These are phyloP conservation scores for Verticillium tricorpus DNA, from an alignment of 2,329 filamentous ascomycete species.

Conservation along the genomic window DNA sequence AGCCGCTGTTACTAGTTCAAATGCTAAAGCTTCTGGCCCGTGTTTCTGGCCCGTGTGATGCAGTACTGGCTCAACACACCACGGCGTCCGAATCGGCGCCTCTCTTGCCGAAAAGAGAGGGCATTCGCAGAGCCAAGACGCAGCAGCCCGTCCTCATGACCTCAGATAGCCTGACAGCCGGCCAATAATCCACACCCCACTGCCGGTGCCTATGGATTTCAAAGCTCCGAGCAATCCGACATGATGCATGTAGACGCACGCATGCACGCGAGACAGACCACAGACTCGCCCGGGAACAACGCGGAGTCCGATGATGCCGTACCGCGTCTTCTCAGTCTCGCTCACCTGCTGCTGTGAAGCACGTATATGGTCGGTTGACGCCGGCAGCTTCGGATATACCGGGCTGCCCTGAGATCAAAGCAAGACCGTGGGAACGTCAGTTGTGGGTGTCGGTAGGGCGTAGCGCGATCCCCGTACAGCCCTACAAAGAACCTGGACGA, in stretches of 20 bases:
- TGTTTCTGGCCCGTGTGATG: no score
- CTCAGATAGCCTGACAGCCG: neutral
- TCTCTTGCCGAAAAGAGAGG: neutral
- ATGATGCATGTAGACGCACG: no score
- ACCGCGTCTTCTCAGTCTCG: neutral
- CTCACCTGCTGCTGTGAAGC: neutral
- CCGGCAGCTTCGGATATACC: neutral
- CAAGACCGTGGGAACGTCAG: neutral
- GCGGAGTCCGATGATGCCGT: neutral
- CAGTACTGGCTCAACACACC: no score
- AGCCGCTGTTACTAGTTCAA: no score
- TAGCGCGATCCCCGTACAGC: neutral
- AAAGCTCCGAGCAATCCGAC: no score
- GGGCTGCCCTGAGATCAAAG: neutral
- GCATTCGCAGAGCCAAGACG: neutral
- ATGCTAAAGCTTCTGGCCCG: no score
- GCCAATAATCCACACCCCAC: neutral
- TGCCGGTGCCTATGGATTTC: neutral
- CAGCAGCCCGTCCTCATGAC: neutral
- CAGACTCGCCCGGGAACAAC: neutral
- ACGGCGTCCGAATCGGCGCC: neutral
- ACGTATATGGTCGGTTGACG: neutral
- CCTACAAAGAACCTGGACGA: neutral
- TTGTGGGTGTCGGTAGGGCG: neutral
- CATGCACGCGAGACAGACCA: no score